Conservation (phyloP, 352 stramenopile genomes). For the Globisporangium iwayamae region DNA sequence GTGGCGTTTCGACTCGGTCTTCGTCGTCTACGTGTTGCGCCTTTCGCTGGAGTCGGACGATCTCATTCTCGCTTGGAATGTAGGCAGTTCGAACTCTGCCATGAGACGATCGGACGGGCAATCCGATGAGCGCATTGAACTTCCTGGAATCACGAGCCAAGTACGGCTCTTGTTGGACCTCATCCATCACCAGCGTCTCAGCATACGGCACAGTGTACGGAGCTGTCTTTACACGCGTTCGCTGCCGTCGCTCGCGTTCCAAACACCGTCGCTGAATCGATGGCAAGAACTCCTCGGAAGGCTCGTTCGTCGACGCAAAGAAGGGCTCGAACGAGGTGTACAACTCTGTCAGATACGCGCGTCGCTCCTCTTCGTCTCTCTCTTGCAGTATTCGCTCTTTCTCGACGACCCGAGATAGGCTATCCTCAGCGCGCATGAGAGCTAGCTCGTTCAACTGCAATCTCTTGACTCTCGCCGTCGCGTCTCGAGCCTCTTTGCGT, state of each 20-base stretch:
- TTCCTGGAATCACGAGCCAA: conserved; percentile 50
- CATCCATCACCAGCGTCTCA: conserved; percentile 37
- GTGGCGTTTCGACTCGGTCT: conserved; percentile 20
- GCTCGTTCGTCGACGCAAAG: conserved; percentile 33
- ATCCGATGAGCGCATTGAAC: conserved; percentile 50
- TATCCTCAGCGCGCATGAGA: conserved; percentile 50
- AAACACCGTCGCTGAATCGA: conserved; percentile 35
- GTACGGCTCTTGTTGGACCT: conserved; percentile 47
- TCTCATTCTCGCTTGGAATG: conserved; percentile 37
- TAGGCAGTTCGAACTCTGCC: conserved; percentile 23
- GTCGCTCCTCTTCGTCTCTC: conserved; percentile 21
- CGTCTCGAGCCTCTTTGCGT: conserved; percentile 27
- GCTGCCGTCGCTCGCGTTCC: conserved; percentile 18
- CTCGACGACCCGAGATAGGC: conserved; percentile 26
- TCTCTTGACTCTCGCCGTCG: conserved; percentile 26
- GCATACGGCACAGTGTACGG: conserved; percentile 36
- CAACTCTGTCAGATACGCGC: conserved; percentile 38
- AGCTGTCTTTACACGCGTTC: conserved; percentile 8
- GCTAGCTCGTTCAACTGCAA: conserved; percentile 38
- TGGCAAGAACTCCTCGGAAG: conserved; percentile 51
- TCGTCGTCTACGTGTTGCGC: conserved; percentile 17
- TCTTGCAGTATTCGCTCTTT: conserved; percentile 30
- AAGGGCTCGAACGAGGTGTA: conserved; percentile 59
- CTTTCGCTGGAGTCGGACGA: conserved; percentile 32
- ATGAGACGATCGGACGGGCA: conserved; percentile 30